Evolutionary conservation across 2,329 filamentous ascomycete genomes (phyloP).

Genomic region (Fusarium sp.): DNA sequence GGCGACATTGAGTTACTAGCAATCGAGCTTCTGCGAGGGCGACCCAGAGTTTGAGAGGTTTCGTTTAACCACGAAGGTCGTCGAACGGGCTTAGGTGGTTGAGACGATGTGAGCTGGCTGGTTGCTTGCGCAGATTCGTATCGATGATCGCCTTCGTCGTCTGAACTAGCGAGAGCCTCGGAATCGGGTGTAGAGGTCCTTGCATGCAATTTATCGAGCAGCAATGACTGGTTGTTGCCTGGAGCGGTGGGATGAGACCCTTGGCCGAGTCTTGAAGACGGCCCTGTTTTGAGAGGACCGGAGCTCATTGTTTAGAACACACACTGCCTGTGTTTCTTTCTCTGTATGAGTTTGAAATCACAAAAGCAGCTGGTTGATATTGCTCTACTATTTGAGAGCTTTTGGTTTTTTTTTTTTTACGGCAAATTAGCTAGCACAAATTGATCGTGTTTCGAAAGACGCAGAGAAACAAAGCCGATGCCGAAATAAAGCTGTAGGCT

Average conservation of each 20-base stretch:
- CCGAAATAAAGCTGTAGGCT: slow-evolving; percentile 22
- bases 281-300: slow-evolving; percentile 60
- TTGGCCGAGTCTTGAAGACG: slow-evolving; percentile 63
- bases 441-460: slow-evolving; percentile 9
- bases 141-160: slow-evolving; percentile 84
- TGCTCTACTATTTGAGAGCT: neutral
- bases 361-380: slow-evolving; percentile 2
- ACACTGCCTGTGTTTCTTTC: slow-evolving; percentile 23
- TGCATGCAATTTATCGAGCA: slow-evolving; percentile 80
- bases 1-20: slow-evolving; percentile 81
- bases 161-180: slow-evolving; percentile 91
- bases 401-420: neutral
- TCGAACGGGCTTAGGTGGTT: slow-evolving; percentile 71
- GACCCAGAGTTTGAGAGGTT: slow-evolving; percentile 70
- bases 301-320: slow-evolving; percentile 60
- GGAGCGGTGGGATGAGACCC: slow-evolving; percentile 58
- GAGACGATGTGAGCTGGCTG: slow-evolving; percentile 48
- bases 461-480: slow-evolving; percentile 9
- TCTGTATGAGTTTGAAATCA: slow-evolving; percentile 15
- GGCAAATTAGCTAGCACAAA: slow-evolving; percentile 9
- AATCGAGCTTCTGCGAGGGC: slow-evolving; percentile 81
- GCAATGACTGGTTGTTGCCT: slow-evolving; percentile 70
- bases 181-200: slow-evolving; percentile 93
- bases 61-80: slow-evolving; percentile 90
- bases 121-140: slow-evolving; percentile 62